Conservation (phyloP, 192 early-diverging fungal genomes). For the Dissophora ornata region DNA sequence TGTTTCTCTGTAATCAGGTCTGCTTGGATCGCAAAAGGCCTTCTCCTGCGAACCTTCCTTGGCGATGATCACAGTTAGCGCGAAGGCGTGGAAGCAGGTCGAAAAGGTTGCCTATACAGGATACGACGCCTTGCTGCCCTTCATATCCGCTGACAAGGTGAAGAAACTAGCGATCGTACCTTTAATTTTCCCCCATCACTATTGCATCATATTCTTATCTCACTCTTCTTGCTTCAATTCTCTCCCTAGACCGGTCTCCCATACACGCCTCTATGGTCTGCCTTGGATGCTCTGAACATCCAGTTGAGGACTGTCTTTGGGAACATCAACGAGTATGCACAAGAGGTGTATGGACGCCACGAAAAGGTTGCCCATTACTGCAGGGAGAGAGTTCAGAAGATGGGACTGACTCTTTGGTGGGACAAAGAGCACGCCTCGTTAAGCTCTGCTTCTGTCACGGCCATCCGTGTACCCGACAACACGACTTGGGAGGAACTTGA, state of each 20-base stretch:
- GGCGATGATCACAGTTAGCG: conserved; percentile 31
- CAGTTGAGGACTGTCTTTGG: conserved; percentile 35
- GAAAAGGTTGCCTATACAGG: conserved; percentile 47
- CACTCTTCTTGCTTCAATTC: too few relatives aligned
- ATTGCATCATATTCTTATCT: too few relatives aligned
- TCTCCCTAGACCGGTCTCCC: conserved; percentile 11
- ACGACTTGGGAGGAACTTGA: conserved; percentile 48
- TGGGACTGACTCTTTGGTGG: conserved; percentile 48
- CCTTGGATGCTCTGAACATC: conserved; percentile 35
- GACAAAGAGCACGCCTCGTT: conserved; percentile 13
- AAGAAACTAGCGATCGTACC: too few relatives aligned
- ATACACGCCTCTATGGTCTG: conserved; percentile 51
- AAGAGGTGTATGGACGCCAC: conserved; percentile 26
- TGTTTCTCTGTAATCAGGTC: conserved; percentile 10
- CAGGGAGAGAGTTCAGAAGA: conserved; percentile 30
- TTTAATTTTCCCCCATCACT: too few relatives aligned
- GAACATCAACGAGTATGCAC: conserved; percentile 1
- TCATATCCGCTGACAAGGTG: conserved; percentile 30
- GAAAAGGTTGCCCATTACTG: conserved; percentile 37
- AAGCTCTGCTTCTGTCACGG: conserved; percentile 40
- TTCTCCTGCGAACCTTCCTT: conserved; percentile 44
- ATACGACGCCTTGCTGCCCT: conserved; percentile 42
- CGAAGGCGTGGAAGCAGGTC: conserved; percentile 50
- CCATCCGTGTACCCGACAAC: conserved; percentile 36
- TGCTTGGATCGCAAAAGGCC: conserved; percentile 49